These are phyloP conservation scores for Sutorius eximius DNA, from an alignment of 1,284 basidiomycete genomes.

Conservation along the genomic window DNA sequence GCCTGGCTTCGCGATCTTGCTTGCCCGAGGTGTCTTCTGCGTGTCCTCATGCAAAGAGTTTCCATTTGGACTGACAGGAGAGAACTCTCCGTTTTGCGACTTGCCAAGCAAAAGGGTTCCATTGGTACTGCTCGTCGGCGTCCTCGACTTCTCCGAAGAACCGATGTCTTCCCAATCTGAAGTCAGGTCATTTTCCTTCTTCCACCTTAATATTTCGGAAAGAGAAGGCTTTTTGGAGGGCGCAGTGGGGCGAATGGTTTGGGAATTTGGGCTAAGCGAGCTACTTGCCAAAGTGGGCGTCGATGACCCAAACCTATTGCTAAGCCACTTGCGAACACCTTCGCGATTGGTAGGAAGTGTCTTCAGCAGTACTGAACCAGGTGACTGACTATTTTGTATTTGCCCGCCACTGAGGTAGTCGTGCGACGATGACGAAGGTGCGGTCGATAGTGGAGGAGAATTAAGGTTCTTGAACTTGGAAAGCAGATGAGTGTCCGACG, in stretches of 20 bases:
- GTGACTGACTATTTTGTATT: slow-evolving; percentile 39
- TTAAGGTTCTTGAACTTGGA: slow-evolving; percentile 47
- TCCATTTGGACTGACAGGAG: slow-evolving; percentile 28
- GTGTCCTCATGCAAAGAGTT: slow-evolving; percentile 26
- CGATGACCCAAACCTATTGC: slow-evolving; percentile 51
- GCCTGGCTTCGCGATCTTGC: slow-evolving; percentile 34
- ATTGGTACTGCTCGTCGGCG: slow-evolving; percentile 47
- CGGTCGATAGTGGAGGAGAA: slow-evolving; percentile 43
- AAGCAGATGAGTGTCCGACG: slow-evolving; percentile 62
- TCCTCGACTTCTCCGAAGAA: slow-evolving; percentile 43
- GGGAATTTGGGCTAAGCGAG: slow-evolving; percentile 36
- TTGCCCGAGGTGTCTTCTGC: slow-evolving; percentile 33
- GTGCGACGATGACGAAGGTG: slow-evolving; percentile 48
- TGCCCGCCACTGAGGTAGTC: slow-evolving; percentile 49
- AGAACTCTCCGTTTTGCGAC: slow-evolving; percentile 24
- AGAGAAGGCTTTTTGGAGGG: slow-evolving; percentile 60
- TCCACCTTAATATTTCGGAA: slow-evolving; percentile 56
- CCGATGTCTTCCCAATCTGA: slow-evolving; percentile 65
- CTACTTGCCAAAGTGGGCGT: slow-evolving; percentile 42
- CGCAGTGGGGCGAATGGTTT: slow-evolving; percentile 27
- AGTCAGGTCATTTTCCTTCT: slow-evolving; percentile 54
- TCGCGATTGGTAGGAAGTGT: slow-evolving; percentile 66
- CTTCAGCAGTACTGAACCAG: slow-evolving; percentile 46
- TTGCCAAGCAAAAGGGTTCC: slow-evolving; percentile 39
- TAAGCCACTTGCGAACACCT: slow-evolving; percentile 76